Evolutionary conservation across 2,329 filamentous ascomycete species (phyloP).

Genomic region (Trichoderma aggressivum): DNA sequence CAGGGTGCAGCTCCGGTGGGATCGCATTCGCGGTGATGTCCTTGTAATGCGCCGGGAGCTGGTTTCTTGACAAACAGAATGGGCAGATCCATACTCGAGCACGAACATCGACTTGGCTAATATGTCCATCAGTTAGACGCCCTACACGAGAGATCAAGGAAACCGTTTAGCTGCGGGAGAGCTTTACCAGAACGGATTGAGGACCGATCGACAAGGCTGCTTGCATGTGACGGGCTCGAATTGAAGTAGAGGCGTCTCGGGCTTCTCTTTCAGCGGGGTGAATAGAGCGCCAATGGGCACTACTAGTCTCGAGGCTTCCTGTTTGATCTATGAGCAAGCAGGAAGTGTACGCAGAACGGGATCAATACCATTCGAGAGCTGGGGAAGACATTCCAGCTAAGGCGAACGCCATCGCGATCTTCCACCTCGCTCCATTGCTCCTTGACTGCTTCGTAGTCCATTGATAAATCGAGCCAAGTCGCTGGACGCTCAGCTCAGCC

Average conservation of each 20-base stretch:
- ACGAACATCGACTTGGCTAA: constrained; percentile 76
- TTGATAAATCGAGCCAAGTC: constrained; percentile 34
- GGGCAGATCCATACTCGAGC: constrained; percentile 86
- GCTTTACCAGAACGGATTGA: constrained; percentile 92
- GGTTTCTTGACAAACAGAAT: constrained; percentile 81
- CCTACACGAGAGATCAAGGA: not conserved
- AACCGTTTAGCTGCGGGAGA: not conserved
- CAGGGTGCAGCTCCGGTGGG: constrained; percentile 76
- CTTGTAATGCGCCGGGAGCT: constrained; percentile 81
- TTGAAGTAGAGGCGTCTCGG: constrained; percentile 80
- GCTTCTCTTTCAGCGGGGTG: constrained; percentile 92
- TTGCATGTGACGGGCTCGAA: constrained; percentile 98
- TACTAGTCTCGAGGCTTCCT: constrained; percentile 92
- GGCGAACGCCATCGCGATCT: constrained; percentile 89
- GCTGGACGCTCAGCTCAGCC: not conserved
- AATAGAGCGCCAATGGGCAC: constrained; percentile 96
- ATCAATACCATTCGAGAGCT: constrained; percentile 86
- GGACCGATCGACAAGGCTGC: constrained; percentile 86
- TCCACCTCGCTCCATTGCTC: constrained; percentile 96
- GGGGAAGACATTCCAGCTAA: constrained; percentile 99
- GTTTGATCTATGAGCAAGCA: not conserved
- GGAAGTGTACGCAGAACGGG: not conserved
- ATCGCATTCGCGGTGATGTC: constrained; percentile 82
- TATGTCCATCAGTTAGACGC: not conserved
- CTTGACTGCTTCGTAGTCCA: constrained; percentile 93